Percentiles rank a stretch among this genome's conserved stretches.
phyloP scores from a whole-genome alignment of 2,329 filamentous ascomycete species.

The Colletotrichum incanum region DNA sequence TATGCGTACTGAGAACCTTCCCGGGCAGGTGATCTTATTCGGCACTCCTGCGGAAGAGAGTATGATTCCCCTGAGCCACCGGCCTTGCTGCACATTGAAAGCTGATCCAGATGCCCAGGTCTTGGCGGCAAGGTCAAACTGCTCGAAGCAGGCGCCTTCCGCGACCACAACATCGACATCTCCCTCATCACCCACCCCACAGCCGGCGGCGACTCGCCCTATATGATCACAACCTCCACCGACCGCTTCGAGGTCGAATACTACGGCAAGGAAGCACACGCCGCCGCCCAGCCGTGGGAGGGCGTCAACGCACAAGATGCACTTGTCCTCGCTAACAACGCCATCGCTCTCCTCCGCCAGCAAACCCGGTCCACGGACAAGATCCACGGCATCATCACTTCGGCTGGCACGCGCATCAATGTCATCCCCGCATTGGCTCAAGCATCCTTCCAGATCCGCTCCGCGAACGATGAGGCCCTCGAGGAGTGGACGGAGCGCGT shows the following conservation, averaged over 20 bases:
- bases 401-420: conserved; percentile 58
- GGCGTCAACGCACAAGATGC: conserved; percentile 68
- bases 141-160: conserved; percentile 58
- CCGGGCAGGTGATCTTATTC: conserved; percentile 62
- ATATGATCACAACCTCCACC: conserved; percentile 39
- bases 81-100: not conserved
- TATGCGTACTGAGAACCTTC: conserved; percentile 57
- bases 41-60: conserved; percentile 68
- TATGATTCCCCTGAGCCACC: not conserved
- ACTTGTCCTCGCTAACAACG: conserved; percentile 57
- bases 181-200: conserved; percentile 51
- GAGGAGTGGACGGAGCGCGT: conserved; percentile 47
- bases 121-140: conserved; percentile 65
- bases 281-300: conserved; percentile 64
- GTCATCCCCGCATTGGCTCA: conserved; percentile 68
- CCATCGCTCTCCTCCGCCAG: conserved; percentile 64
- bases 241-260: conserved; percentile 55
- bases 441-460: conserved; percentile 72
- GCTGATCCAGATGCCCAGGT: conserved; percentile 46
- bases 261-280: conserved; percentile 62
- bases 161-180: conserved; percentile 51
- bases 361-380: conserved; percentile 64
- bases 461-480: conserved; percentile 53
- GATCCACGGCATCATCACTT: conserved; percentile 64
- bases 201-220: conserved; percentile 25